A percentile compares a stretch with the other conserved stretches of the same genome.
These are phyloP conservation scores for rapeseed (Brassica napus) DNA, from an alignment of 345 rosid species.

Conservation along the genomic window DNA sequence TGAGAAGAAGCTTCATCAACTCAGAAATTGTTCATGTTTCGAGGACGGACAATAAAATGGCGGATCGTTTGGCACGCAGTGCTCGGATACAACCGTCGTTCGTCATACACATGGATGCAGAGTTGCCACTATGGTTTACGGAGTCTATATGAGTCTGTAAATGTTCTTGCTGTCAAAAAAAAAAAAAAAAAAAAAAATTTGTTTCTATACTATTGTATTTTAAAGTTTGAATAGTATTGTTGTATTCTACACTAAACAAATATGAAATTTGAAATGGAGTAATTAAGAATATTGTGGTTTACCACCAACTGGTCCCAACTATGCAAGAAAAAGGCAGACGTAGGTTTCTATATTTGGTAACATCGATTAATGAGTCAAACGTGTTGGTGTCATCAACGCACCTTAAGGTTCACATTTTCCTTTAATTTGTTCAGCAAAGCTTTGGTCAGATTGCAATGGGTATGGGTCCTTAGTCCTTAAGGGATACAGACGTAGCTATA, in stretches of 20 bases:
- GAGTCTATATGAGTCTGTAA: too few species aligned
- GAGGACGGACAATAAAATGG: too few species aligned
- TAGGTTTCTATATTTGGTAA: constrained; percentile 2
- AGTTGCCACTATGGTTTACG: too few species aligned
- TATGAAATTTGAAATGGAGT: neutral
- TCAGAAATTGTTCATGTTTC: too few species aligned
- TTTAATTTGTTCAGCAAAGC: neutral
- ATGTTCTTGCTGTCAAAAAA: too few species aligned
- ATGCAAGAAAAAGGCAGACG: neutral
- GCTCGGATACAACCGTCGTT: too few species aligned
- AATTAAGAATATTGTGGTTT: neutral
- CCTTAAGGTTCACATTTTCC: neutral
- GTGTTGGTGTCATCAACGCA: constrained; percentile 13
- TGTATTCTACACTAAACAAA: too few species aligned
- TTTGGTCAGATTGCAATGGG: neutral
- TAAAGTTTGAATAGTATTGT: neutral
- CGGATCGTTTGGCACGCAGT: too few species aligned
- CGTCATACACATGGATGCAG: too few species aligned
- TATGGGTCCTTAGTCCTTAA: neutral
- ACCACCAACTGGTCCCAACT: constrained; percentile 1
- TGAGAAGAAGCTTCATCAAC: too few species aligned
- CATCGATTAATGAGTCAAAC: neutral
- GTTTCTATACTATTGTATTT: neutral
- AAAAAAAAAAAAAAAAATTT: too few species aligned
- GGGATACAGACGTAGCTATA: neutral